Conservation (phyloP, 2,329 filamentous ascomycete species). For the Paraphoma sp. region DNA sequence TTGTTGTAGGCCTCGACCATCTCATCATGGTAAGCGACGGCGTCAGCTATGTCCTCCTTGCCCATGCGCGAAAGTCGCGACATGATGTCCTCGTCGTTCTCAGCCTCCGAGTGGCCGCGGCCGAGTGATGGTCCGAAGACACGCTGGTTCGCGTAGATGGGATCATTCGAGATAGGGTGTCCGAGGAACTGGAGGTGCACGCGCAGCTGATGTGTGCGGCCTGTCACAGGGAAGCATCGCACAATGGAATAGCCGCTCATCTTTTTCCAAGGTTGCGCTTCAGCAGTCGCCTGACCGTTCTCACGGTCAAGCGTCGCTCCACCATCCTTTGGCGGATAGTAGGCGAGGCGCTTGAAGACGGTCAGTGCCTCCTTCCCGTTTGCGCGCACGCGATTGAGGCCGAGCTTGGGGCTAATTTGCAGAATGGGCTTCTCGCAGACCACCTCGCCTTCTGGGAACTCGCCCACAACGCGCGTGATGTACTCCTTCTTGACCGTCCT, state of each 20-base stretch:
- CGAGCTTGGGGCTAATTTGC: slow-evolving; percentile 92
- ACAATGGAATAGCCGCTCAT: slow-evolving; percentile 88
- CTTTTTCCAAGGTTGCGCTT: slow-evolving; percentile 58
- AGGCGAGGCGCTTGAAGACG: slow-evolving; percentile 90
- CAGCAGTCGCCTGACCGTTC: slow-evolving; percentile 24
- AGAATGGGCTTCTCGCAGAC: slow-evolving; percentile 94
- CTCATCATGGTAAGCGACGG: slow-evolving; percentile 90
- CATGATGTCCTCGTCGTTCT: slow-evolving; percentile 89
- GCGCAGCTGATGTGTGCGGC: slow-evolving; percentile 91
- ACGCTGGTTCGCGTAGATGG: slow-evolving; percentile 92
- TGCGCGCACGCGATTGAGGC: slow-evolving; percentile 90
- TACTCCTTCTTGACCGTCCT: slow-evolving; percentile 95
- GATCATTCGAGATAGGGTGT: slow-evolving; percentile 95
- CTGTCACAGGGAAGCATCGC: slow-evolving; percentile 89
- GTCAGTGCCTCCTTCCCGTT: slow-evolving; percentile 90
- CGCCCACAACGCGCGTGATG: slow-evolving; percentile 85
- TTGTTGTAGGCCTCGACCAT: slow-evolving; percentile 92
- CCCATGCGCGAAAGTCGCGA: slow-evolving; percentile 86
- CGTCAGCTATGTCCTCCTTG: slow-evolving; percentile 89
- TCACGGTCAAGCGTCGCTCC: slow-evolving; percentile 14
- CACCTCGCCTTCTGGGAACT: slow-evolving; percentile 89
- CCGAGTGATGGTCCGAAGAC: slow-evolving; percentile 89
- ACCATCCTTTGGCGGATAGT: slow-evolving; percentile 70
- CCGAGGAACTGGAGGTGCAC: slow-evolving; percentile 95
- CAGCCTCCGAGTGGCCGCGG: slow-evolving; percentile 67